Percentiles rank a stretch among this genome's conserved stretches.
These are phyloP conservation scores for Tirmania nivea DNA, from an alignment of 495 filamentous ascomycete species.

Conservation along the genomic window DNA sequence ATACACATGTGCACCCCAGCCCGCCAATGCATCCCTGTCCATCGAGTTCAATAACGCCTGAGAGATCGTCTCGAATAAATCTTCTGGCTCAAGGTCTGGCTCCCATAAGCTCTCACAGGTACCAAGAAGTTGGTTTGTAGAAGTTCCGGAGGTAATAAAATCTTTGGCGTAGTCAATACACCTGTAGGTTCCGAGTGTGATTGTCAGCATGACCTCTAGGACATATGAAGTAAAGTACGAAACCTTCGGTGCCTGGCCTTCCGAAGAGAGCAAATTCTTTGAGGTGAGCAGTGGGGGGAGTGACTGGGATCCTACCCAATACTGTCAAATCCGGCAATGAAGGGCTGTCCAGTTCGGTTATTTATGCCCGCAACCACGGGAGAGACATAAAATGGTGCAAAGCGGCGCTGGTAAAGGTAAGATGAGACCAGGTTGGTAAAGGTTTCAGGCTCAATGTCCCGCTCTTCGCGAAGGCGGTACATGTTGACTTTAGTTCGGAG, in stretches of 20 bases:
- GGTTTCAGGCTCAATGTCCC: slow-evolving; percentile 77
- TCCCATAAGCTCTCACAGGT: slow-evolving; percentile 98
- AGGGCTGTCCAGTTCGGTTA: slow-evolving; percentile 73
- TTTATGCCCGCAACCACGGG: slow-evolving; percentile 90
- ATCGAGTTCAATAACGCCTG: slow-evolving; percentile 92
- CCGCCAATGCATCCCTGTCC: slow-evolving; percentile 84
- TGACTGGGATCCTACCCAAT: slow-evolving; percentile 35
- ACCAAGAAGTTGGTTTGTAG: slow-evolving; percentile 91
- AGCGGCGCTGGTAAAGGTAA: slow-evolving; percentile 77
- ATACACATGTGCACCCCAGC: slow-evolving; percentile 96
- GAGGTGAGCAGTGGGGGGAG: too few species aligned
- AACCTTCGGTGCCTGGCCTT: too few species aligned
- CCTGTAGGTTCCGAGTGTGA: not conserved
- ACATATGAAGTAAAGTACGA: not conserved
- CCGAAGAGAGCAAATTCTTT: too few species aligned
- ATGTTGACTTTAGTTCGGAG: slow-evolving; percentile 99
- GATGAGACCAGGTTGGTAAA: slow-evolving; percentile 88
- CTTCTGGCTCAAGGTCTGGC: slow-evolving; percentile 75
- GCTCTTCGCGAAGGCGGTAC: slow-evolving; percentile 96
- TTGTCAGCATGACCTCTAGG: slow-evolving; percentile 1
- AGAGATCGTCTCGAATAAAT: slow-evolving; percentile 94
- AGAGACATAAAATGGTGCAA: slow-evolving; percentile 87
- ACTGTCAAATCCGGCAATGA: slow-evolving; percentile 97
- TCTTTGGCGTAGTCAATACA: slow-evolving; percentile 99
- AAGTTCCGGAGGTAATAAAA: slow-evolving; percentile 93